A percentile compares a stretch with the other conserved stretches of the same genome.
Evolutionary conservation across 495 filamentous ascomycete species (phyloP).

Genomic region (Xylaria sp.): DNA sequence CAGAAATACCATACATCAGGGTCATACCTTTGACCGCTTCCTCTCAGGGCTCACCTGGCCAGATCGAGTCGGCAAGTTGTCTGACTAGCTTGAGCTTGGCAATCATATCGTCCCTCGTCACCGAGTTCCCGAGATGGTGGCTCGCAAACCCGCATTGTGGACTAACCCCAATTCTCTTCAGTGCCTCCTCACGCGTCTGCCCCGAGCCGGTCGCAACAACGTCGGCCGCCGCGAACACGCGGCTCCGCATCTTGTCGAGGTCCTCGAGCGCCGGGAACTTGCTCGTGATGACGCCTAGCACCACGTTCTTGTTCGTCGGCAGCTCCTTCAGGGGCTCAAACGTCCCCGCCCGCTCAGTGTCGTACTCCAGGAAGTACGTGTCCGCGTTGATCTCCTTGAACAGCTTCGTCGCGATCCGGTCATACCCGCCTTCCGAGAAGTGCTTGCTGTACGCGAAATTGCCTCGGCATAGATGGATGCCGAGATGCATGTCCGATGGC

Average conservation of each 20-base stretch:
- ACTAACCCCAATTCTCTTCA: constrained; percentile 68
- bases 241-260: constrained; percentile 65
- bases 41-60: constrained; percentile 62
- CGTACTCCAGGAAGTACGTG: constrained; percentile 78
- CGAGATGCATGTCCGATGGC: constrained; percentile 66
- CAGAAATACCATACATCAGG: neutral
- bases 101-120: constrained; percentile 67
- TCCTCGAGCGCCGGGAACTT: constrained; percentile 73
- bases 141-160: constrained; percentile 76
- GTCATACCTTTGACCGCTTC: neutral
- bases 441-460: constrained; percentile 73
- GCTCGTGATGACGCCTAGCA: constrained; percentile 71
- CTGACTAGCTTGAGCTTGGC: constrained; percentile 68
- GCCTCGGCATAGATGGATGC: constrained; percentile 72
- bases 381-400: constrained; percentile 71
- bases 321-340: constrained; percentile 73
- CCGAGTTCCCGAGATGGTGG: constrained; percentile 65
- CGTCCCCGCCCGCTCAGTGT: constrained; percentile 69
- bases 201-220: constrained; percentile 66
- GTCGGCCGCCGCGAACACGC: constrained; percentile 68
- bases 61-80: constrained; percentile 67
- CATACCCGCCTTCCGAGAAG: constrained; percentile 76
- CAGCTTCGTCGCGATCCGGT: constrained; percentile 71
- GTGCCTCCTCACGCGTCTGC: constrained; percentile 61
- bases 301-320: constrained; percentile 70